phyloP scores from a whole-genome alignment of 2,329 filamentous ascomycete species.

The Mycosphaerella arachidis region DNA sequence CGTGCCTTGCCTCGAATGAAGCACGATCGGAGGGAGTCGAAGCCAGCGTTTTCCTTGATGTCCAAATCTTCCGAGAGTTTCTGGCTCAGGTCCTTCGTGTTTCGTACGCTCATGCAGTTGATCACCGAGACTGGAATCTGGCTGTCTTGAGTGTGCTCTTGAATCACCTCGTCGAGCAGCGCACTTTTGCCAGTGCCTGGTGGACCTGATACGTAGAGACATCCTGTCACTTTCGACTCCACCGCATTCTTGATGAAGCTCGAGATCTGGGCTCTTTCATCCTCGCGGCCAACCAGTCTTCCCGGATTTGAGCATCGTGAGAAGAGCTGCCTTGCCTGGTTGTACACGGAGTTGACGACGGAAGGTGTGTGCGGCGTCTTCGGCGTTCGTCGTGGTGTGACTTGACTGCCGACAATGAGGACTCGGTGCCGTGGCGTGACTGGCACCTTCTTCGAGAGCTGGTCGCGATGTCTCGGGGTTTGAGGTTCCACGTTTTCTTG shows the following conservation, averaged over 20 bases:
- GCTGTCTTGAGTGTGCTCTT: slow-evolving; percentile 50
- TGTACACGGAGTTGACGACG: slow-evolving; percentile 70
- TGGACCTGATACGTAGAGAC: slow-evolving; percentile 90
- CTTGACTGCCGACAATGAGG: slow-evolving; percentile 67
- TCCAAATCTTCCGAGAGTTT: slow-evolving; percentile 69
- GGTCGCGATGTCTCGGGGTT: slow-evolving; percentile 76
- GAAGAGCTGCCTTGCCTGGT: slow-evolving; percentile 81
- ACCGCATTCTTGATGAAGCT: slow-evolving; percentile 65
- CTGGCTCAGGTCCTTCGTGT: slow-evolving; percentile 76
- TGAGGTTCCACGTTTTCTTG: slow-evolving; percentile 49
- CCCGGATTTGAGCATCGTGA: slow-evolving; percentile 71
- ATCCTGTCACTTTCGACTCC: slow-evolving; percentile 62
- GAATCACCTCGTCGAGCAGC: slow-evolving; percentile 75
- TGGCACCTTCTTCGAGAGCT: slow-evolving; percentile 61
- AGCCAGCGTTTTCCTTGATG: slow-evolving; percentile 59
- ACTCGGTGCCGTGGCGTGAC: slow-evolving; percentile 81
- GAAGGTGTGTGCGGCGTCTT: slow-evolving; percentile 68
- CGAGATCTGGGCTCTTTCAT: slow-evolving; percentile 60
- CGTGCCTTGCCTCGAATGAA: slow-evolving; percentile 60
- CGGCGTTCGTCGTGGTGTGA: slow-evolving; percentile 72
- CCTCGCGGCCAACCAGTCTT: slow-evolving; percentile 72
- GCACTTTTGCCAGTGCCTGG: slow-evolving; percentile 97
- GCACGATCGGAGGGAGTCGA: slow-evolving; percentile 62
- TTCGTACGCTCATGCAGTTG: slow-evolving; percentile 97
- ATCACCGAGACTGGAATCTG: slow-evolving; percentile 69